Base-by-base conservation (phyloP, 2,329 filamentous ascomycete genomes). In the Ceratocystiopsis brevicomis region DNA sequence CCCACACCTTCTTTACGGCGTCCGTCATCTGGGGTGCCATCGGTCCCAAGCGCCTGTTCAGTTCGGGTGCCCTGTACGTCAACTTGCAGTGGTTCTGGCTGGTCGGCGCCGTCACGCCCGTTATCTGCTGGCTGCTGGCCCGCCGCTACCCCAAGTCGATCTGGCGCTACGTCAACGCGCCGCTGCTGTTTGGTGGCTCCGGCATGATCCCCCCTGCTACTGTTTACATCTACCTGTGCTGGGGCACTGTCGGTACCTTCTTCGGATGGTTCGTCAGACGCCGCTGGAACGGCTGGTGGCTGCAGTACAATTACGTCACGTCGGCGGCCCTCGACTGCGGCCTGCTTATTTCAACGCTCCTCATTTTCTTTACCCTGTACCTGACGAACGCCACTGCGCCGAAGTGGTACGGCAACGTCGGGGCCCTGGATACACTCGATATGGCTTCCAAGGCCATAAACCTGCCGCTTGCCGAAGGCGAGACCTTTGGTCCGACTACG, bases 271-370 rank as follows among this genome's bases (percentile, higher is more conserved):
- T 66, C 51, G 70, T 84, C 54, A 71, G 72, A 54, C 67, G 75
- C 45, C 67, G 71, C 48, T 78, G 69, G 59, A 71, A 67, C 4
- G 78, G 76, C 33, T 84, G 79, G 80, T 85, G 80, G 80, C 63
- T 79, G 57, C 74, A 78, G 57, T 85, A 82, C 62, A 84, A 85
- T 62, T 85, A 84, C 56, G 68, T 83, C 53, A 73, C 77, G 0
- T 81, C 78, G 17, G 79, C 79, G 0, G 80, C 75, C 1, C 61
- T 85, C 35, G 80, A 84, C 56, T 71, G 71, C 40, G 79, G 79
- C 6, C 65, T 82, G 6, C 73, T 77, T 13, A 56, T 83, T 17
- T 71, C 68, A 33, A 78, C 77, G 0, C 68, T 85, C 34, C 56
- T 84, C 45, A 77, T 84, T 45, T 81, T 85, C 62, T 73, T 81